phyloP scores from a whole-genome alignment of 225 moss, liverwort and hornwort genomes.

The Sphagnum tenellum region DNA sequence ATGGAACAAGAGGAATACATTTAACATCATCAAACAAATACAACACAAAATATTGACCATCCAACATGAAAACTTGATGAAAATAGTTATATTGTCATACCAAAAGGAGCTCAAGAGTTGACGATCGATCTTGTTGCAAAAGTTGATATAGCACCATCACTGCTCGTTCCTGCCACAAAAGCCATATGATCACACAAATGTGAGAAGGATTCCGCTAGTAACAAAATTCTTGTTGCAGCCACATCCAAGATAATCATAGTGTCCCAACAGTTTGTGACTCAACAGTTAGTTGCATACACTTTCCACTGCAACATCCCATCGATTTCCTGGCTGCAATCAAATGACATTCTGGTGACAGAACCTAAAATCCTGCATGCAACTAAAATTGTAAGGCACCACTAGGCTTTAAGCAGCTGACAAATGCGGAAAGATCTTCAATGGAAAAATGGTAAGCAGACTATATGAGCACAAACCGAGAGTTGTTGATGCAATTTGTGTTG shows the following conservation, averaged over 20 bases:
- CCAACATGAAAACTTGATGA: neutral
- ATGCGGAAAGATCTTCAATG: too few species aligned
- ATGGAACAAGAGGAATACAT: too few species aligned
- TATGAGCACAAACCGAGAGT: slow-evolving; percentile 51
- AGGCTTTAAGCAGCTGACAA: too few species aligned
- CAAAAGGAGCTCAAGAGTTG: slow-evolving; percentile 63
- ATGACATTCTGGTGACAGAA: too few species aligned
- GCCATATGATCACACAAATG: too few species aligned
- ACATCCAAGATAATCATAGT: neutral
- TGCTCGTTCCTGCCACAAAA: slow-evolving; percentile 45
- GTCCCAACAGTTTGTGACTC: slow-evolving; percentile 1
- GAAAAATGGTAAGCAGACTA: neutral
- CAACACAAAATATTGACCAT: neutral
- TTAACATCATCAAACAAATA: neutral
- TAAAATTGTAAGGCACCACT: too few species aligned
- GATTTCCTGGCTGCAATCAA: too few species aligned
- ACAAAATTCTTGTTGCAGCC: too few species aligned
- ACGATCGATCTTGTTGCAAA: slow-evolving; percentile 37
- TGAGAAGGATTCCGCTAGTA: too few species aligned
- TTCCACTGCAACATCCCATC: too few species aligned
- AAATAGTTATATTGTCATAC: slow-evolving; percentile 9
- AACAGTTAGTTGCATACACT: neutral
- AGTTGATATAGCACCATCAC: slow-evolving; percentile 57
- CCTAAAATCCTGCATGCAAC: too few species aligned
- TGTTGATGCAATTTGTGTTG: slow-evolving; percentile 59